Percentiles rank a stretch among this genome's conserved stretches.
Conservation (phyloP, 257 asterid genomes). For the Solanum ossicruentum region DNA sequence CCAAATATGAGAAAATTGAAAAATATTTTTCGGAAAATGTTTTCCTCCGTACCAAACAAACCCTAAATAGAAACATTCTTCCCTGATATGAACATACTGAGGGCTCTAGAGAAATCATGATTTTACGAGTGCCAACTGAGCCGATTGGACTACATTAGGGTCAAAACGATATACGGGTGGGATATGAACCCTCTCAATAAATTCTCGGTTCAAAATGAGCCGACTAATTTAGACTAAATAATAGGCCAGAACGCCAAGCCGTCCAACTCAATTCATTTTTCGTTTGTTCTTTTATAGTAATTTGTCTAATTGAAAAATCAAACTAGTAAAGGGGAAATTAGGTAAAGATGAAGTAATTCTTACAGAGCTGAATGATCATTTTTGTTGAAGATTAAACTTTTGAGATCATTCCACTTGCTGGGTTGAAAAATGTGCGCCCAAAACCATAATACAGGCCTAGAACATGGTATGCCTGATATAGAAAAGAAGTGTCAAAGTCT, state of each 20-base stretch:
- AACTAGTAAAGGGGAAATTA: background rate
- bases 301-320: background rate
- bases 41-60: slow-evolving; percentile 20
- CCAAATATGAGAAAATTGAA: too few species aligned
- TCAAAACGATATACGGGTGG: background rate
- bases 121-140: background rate
- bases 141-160: background rate
- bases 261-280: background rate
- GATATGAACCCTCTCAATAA: background rate
- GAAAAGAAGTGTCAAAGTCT: background rate
- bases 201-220: background rate
- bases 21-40: slow-evolving; percentile 23
- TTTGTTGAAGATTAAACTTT: background rate
- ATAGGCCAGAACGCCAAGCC: background rate
- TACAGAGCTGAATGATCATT: background rate
- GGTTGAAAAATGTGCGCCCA: slow-evolving; percentile 76
- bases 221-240: background rate
- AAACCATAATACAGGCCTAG: slow-evolving; percentile 78
- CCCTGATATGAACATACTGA: slow-evolving; percentile 34
- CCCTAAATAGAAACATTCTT: slow-evolving; percentile 73
- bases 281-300: background rate
- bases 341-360: background rate
- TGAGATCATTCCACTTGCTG: slow-evolving; percentile 44
- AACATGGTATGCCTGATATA: slow-evolving; percentile 60
- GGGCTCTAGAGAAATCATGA: background rate